Percentiles rank a stretch among this genome's conserved stretches.
These are phyloP conservation scores for Penicillium aurantiogriseum DNA, from an alignment of 2,329 filamentous ascomycete species.

Conservation along the genomic window DNA sequence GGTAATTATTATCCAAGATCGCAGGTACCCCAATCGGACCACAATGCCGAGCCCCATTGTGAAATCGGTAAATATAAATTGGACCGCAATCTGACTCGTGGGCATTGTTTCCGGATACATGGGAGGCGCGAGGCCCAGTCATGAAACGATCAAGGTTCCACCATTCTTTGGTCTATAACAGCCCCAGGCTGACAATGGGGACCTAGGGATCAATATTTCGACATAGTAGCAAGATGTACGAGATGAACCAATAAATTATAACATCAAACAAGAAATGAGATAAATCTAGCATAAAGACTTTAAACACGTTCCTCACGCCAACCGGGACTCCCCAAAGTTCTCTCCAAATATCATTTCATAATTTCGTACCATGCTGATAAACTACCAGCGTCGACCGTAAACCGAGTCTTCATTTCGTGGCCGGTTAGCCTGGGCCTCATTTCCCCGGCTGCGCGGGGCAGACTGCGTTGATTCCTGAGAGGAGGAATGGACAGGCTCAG, in stretches of 20 bases:
- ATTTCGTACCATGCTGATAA: slow-evolving; percentile 15
- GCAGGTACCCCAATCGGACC: slow-evolving; percentile 6
- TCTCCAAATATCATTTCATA: slow-evolving; percentile 2
- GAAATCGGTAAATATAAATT: slow-evolving; percentile 1
- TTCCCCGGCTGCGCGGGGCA: slow-evolving; percentile 20
- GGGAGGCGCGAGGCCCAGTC: neutral
- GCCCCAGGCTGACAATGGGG: neutral
- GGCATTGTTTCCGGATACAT: slow-evolving; percentile 15
- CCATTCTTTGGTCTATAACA: neutral
- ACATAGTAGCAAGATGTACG: neutral
- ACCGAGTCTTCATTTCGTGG: slow-evolving; percentile 40
- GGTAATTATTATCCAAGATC: neutral
- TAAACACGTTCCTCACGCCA: neutral
- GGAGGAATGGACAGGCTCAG: slow-evolving; percentile 4
- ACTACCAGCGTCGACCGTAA: slow-evolving; percentile 44
- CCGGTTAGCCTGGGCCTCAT: slow-evolving; percentile 19
- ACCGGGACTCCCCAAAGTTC: slow-evolving; percentile 12
- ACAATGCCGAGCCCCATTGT: slow-evolving; percentile 10
- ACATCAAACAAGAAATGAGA: neutral
- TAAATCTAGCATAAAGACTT: neutral
- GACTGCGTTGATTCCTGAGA: slow-evolving; percentile 13
- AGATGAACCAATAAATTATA: neutral
- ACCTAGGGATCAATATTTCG: no score
- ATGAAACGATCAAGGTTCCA: slow-evolving; percentile 2
- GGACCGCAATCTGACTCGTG: slow-evolving; percentile 17